Conservation (phyloP, 495 filamentous ascomycete genomes). For the Podospora sp. region DNA sequence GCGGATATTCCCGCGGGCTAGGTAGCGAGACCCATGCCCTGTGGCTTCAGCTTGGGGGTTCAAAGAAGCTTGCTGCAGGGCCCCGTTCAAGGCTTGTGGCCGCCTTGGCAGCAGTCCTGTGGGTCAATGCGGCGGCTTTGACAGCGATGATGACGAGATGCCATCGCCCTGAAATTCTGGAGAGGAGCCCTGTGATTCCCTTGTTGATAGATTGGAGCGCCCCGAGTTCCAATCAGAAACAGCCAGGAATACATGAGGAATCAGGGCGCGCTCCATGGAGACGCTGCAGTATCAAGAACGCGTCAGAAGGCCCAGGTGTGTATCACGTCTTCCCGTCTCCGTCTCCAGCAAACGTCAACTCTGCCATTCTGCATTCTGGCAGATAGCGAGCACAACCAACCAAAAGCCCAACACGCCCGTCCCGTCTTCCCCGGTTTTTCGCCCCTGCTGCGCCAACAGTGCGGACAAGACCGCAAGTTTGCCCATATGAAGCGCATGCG, state of each 20-base stretch:
- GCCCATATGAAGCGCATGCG: background rate
- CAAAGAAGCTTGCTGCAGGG: constrained; percentile 4
- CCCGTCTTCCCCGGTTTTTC: constrained; percentile 30
- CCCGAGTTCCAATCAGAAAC: background rate
- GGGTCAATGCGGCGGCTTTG: constrained; percentile 7
- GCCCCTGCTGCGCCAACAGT: constrained; percentile 7
- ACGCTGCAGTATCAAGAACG: background rate
- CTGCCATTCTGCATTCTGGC: background rate
- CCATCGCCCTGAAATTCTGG: background rate
- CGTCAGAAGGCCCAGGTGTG: background rate
- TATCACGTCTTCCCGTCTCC: background rate
- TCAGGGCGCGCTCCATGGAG: background rate
- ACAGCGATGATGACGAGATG: background rate
- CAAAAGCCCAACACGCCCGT: background rate
- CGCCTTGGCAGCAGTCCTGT: background rate
- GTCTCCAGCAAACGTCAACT: background rate
- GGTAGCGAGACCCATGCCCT: constrained; percentile 6
- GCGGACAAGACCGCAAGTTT: background rate
- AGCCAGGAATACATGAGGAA: background rate
- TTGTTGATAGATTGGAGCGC: background rate
- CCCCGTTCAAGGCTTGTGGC: constrained; percentile 1
- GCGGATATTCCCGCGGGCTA: constrained; percentile 19
- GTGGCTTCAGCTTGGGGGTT: background rate
- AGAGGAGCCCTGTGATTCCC: background rate
- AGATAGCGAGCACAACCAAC: background rate